phyloP scores from a whole-genome alignment of 306 rosid species.

The Quercus rubra region DNA sequence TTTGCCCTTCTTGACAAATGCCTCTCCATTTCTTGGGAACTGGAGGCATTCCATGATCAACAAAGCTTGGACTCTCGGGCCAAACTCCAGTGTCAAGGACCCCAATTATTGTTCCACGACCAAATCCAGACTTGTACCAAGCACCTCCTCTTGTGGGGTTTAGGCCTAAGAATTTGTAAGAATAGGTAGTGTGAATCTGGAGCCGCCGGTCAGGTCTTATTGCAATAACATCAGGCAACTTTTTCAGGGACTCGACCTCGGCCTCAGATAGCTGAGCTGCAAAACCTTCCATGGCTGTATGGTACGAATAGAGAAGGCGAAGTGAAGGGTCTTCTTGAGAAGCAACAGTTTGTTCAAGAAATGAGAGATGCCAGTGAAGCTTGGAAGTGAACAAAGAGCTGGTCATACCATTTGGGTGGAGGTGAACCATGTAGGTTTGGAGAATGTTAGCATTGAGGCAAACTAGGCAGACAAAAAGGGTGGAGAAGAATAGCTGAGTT shows the following conservation, averaged over 20 bases:
- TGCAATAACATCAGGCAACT: slow-evolving; percentile 66
- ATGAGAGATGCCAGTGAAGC: slow-evolving; percentile 75
- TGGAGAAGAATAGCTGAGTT: slow-evolving; percentile 33
- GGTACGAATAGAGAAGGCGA: slow-evolving; percentile 87
- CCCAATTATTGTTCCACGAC: slow-evolving; percentile 73
- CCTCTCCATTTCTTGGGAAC: slow-evolving; percentile 81
- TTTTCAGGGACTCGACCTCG: slow-evolving; percentile 56
- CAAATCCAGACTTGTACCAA: slow-evolving; percentile 68
- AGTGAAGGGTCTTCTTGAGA: slow-evolving; percentile 51
- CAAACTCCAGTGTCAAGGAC: slow-evolving; percentile 91
- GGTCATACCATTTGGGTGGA: slow-evolving; percentile 57
- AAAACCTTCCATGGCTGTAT: slow-evolving; percentile 80
- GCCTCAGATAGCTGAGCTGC: slow-evolving; percentile 69
- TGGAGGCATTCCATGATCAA: slow-evolving; percentile 68
- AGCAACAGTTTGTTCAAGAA: slow-evolving; percentile 48
- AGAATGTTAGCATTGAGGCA: slow-evolving; percentile 51
- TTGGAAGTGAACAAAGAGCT: slow-evolving; percentile 54
- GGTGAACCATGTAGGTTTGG: slow-evolving; percentile 79
- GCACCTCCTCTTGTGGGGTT: slow-evolving; percentile 40
- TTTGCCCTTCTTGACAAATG: slow-evolving; percentile 71
- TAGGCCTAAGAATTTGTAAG: slow-evolving; percentile 82
- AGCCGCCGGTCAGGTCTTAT: slow-evolving; percentile 51
- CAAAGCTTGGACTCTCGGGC: slow-evolving; percentile 92
- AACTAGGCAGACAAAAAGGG: slow-evolving; percentile 32
- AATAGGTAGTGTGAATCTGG: slow-evolving; percentile 75